phyloP scores from a whole-genome alignment of 75 land plant species.

The Picea glauca region DNA sequence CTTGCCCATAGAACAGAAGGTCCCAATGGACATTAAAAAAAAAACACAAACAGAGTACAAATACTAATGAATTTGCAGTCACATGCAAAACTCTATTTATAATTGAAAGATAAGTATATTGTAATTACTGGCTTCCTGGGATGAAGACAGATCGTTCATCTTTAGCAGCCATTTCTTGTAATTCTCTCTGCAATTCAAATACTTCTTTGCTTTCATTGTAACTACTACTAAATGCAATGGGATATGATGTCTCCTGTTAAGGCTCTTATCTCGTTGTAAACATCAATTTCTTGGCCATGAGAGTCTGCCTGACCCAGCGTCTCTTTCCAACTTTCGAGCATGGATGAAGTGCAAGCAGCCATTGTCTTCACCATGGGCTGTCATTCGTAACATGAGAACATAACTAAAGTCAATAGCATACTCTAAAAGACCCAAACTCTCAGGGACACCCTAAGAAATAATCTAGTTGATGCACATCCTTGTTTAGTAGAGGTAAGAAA shows the following conservation, averaged over 20 bases:
- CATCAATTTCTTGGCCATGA: conserved; percentile 20
- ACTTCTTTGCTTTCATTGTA: conserved; percentile 34
- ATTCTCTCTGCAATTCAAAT: conserved; percentile 26
- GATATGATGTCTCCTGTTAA: conserved; percentile 49
- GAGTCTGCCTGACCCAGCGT: neutral
- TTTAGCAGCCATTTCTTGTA: neutral
- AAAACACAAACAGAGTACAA: too few species aligned
- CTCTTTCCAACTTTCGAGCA: conserved; percentile 34
- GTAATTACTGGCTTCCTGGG: conserved; percentile 26
- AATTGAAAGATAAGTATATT: neutral
- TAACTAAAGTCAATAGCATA: too few species aligned
- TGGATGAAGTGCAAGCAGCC: conserved; percentile 26
- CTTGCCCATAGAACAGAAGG: too few species aligned
- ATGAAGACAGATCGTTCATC: conserved; percentile 13
- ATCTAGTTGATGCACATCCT: too few species aligned
- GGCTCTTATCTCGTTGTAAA: conserved; percentile 16
- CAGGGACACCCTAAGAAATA: too few species aligned
- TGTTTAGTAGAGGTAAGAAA: too few species aligned
- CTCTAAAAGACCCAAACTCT: too few species aligned
- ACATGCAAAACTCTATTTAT: too few species aligned
- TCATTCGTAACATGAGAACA: neutral
- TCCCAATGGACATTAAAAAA: too few species aligned
- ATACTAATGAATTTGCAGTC: too few species aligned
- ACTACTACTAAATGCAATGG: conserved; percentile 47
- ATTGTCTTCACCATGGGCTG: conserved; percentile 33